phyloP scores from a whole-genome alignment of 1,284 basidiomycete genomes.

The Chalciporus sp. region DNA sequence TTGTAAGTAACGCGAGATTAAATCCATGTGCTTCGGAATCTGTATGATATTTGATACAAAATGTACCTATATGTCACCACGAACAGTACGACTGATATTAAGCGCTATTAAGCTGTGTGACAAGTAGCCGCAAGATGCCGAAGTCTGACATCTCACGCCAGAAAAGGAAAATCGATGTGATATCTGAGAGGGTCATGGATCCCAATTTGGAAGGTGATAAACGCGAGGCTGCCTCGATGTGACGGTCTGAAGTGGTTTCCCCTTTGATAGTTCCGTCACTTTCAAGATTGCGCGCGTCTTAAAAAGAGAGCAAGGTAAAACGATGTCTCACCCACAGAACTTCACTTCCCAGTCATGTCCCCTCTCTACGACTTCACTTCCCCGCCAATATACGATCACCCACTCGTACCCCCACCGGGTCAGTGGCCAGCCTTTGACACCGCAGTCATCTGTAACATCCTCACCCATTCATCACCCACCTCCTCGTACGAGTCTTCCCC shows the following conservation, averaged over 20 bases:
- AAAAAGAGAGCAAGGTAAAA: conserved; percentile 25
- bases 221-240: conserved; percentile 21
- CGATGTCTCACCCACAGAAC: background rate
- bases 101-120: background rate
- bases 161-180: conserved; percentile 24
- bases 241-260: conserved; percentile 24
- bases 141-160: conserved; percentile 14
- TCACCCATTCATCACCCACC: conserved; percentile 11
- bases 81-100: too few species aligned
- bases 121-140: conserved; percentile 22
- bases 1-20: conserved; percentile 2
- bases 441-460: conserved; percentile 5
- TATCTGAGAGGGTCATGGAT: conserved; percentile 25
- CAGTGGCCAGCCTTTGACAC: conserved; percentile 32
- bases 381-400: background rate
- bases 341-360: background rate
- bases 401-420: conserved; percentile 20
- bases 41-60: too few species aligned
- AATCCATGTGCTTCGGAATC: too few species aligned
- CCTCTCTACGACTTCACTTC: conserved; percentile 16
- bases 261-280: conserved; percentile 10
- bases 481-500: conserved; percentile 14
- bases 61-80: too few species aligned
- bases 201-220: conserved; percentile 14
- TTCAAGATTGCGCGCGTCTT: conserved; percentile 12